Evolutionary conservation across 169 alveolate species (phyloP), one percentile per base, ranked within the genome.

Genomic region (Babesia divergens): DNA sequence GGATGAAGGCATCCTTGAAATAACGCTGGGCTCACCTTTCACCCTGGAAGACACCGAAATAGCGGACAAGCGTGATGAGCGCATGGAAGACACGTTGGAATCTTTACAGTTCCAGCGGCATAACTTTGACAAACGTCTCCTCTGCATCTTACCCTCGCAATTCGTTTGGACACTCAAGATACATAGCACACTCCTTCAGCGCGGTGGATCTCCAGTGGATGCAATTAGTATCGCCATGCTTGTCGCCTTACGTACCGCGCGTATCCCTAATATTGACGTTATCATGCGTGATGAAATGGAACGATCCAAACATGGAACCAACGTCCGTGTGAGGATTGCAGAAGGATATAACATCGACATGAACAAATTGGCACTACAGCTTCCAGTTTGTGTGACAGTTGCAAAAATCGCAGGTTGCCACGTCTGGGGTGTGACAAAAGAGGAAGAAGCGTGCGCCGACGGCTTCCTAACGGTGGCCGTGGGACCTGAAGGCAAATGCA

Each of bases 141-240:
- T 86, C 29, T 86, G 92, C 68, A 65, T 86, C 38, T 65, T 82
- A 16, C 77, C 90, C 34, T 54, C 75, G 29, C 82, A 82, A 46
- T 82, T 75, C 79, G 84, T 54, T n/a, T 86, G 92, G 92, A 65
- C 76, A 14, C 64, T 86, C 49, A 82, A 68, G 49, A 47, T 86
- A 40, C 87, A 77, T 66, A 82, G 74, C 58, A 76, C 74, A 3
- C 55, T 86, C 49, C 52, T 86, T 20, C 82, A 86, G 55, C 68
- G 82, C 28, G 92, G 92, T 34, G 92, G 92, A 29, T 74, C 84
- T 24, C 18, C 69, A 34, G 18, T 77, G 43, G 92, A 86, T 64
- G 88, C 88, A 34, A 59, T 82, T 13, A 86, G 92, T 35, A 70
- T 86, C 51, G 92, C 87, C 22, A 76, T 82, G 29, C 52, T 82